A percentile compares a stretch with the other conserved stretches of the same genome.
These are phyloP conservation scores for Friedmanniomyces endolithicus DNA, from an alignment of 495 filamentous ascomycete species.

Conservation along the genomic window DNA sequence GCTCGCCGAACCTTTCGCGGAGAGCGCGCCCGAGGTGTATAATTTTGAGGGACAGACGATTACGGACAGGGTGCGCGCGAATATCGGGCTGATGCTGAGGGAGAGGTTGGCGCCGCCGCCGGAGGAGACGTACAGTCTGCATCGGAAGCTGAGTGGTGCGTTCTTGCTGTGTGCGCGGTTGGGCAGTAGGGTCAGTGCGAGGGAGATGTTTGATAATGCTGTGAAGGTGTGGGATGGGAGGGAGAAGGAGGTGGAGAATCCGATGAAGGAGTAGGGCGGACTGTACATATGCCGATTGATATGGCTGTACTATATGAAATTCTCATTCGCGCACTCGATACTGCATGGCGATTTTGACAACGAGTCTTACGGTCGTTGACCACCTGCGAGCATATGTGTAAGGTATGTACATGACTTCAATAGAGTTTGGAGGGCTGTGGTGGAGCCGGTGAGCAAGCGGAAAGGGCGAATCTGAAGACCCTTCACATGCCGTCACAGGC, in stretches of 20 bases:
- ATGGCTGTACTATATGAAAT: no score
- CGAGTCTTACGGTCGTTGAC: no score
- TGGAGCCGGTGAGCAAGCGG: no score
- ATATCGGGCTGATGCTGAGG: constrained; percentile 85
- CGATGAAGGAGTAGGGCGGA: not conserved
- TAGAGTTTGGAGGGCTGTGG: no score
- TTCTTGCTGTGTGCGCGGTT: constrained; percentile 83
- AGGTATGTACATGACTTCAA: no score
- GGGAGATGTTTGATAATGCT: constrained; percentile 64
- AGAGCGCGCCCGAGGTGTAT: constrained; percentile 65
- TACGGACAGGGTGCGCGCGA: constrained; percentile 70
- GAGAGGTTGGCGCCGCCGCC: constrained; percentile 83
- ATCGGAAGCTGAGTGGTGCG: constrained; percentile 89
- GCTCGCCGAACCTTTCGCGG: constrained; percentile 80
- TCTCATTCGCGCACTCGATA: no score
- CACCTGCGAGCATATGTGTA: no score
- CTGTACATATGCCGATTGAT: not conserved
- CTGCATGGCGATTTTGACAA: no score
- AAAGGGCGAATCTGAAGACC: no score
- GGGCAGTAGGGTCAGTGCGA: constrained; percentile 68
- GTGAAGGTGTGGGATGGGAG: constrained; percentile 35
- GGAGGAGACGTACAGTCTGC: constrained; percentile 94
- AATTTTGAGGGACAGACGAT: constrained; percentile 92
- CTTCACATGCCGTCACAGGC: no score
- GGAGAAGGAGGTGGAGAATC: not conserved